Evolutionary conservation across 2,329 filamentous ascomycete genomes (phyloP), one percentile per base, ranked within the genome.

Genomic region (Xylaria sp.): DNA sequence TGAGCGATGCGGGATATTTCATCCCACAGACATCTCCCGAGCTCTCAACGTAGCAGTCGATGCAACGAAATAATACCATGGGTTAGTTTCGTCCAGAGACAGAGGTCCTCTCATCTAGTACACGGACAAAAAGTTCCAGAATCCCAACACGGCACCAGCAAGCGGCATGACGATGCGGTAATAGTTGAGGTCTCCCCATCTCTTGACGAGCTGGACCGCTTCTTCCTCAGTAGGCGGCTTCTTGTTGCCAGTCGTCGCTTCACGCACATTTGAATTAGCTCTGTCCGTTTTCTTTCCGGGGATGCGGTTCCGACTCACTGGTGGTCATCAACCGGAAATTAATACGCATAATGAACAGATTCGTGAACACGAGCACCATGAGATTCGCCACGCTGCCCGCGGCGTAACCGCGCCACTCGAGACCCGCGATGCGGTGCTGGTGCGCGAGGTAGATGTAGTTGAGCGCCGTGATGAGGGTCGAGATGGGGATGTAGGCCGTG

Each of bases 331-430:
- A 52, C 4, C 44, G 62, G 10, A 9, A 54, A 39, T 69, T 69
- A 19, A 67, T 66, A 2, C 60, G 57, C 16, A 35, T 53, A 51
- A 69, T 67, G 52, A 69, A 65, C 2, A 65, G 10, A 35, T 64
- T 7, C 3, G 68, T 69, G 42, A 67, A 69, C 1, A 65, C 66
- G 4, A 63, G 44, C 10, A 69, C 59, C 8, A 67, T 18, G n/a
- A 69, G 46, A 49, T 69, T 69, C 2, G 67, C 61, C n/a, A 60
- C 35, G 2, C 58, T 67, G 2, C 53, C 67, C n/a, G 51, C 61
- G 4, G 64, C 68, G 23, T 65, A 69, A 0, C 68, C 68, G 5
- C 66, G 64, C 68, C 68, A 69, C 56, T 69, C 68, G 10, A 58
- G 54, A 1, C 65, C 60, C 1, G 47, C 23, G 8, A 18, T 35